Conservation (phyloP, 2,329 filamentous ascomycete species). For the Fulvia fulva region DNA sequence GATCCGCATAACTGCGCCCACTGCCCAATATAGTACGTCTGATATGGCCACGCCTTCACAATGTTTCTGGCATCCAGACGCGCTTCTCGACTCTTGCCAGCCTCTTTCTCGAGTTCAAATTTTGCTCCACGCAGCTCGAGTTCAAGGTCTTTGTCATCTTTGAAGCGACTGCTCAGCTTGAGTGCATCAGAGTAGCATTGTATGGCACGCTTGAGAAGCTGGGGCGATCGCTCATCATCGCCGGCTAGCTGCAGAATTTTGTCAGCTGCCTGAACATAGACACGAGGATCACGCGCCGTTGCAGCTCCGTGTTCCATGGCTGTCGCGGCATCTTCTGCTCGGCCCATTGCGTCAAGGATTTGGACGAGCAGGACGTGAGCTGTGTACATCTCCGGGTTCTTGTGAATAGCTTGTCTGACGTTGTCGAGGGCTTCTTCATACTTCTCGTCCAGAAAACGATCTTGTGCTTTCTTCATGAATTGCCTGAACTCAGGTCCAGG, state of each 20-base stretch:
- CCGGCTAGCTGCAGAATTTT: slow-evolving; percentile 50
- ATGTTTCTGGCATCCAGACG: slow-evolving; percentile 53
- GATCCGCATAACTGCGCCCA: slow-evolving; percentile 52
- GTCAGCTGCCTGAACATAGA: slow-evolving; percentile 56
- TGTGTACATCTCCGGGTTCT: slow-evolving; percentile 60
- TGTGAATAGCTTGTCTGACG: slow-evolving; percentile 48
- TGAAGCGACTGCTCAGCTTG: slow-evolving; percentile 27
- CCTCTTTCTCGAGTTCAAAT: slow-evolving; percentile 53
- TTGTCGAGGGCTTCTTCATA: slow-evolving; percentile 57
- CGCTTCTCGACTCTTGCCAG: slow-evolving; percentile 45
- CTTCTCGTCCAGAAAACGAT: slow-evolving; percentile 61
- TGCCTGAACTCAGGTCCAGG: slow-evolving; percentile 68
- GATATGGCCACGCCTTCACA: slow-evolving; percentile 51
- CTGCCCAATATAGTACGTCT: slow-evolving; percentile 52
- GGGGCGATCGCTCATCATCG: slow-evolving; percentile 31
- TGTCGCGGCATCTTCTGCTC: slow-evolving; percentile 53
- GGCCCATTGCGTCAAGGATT: slow-evolving; percentile 53
- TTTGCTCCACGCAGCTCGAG: slow-evolving; percentile 50
- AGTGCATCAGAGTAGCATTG: slow-evolving; percentile 55
- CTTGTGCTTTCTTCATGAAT: slow-evolving; percentile 62
- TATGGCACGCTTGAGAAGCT: slow-evolving; percentile 43
- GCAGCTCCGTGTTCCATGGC: slow-evolving; percentile 57
- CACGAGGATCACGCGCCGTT: slow-evolving; percentile 51
- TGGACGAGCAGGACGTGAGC: slow-evolving; percentile 60
- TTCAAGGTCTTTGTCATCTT: slow-evolving; percentile 34